Evolutionary conservation across 345 rosid genomes (phyloP), one percentile per base, ranked within the genome.

Genomic region (Brassica carinata): DNA sequence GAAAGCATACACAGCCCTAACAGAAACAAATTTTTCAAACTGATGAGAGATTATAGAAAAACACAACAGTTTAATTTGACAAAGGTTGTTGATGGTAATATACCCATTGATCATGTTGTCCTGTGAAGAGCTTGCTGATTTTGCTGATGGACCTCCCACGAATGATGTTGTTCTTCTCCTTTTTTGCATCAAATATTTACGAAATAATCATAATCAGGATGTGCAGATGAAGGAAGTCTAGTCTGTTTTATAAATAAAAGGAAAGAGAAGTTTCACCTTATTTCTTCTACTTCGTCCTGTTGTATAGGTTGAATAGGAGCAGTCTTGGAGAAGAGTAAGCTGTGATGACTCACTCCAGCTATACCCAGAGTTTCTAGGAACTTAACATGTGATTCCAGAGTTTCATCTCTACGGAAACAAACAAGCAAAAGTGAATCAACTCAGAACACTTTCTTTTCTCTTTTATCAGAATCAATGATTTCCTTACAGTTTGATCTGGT

Each of bases 301-400:
- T 83, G 87, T 64, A 78, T 88, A 38, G 83, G 88, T 81, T 87
- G 90, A 33, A 86, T 85, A 18, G 92, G 94, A 77, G 91, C 90
- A 19, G 92, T 83, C 85, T 93, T 96, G 30, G 99, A 96, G 89
- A 91, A 93, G 65, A 96, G 92, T 73, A 96, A 82, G 79, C 96
- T 96, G 82, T 96, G 99, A 77, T 96, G 90, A 79, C 99, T 96
- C 58, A 96, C 92, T 76, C 99, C 99, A n/a, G 96, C 97, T 71
- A 96, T 92, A 10, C 98, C 96, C 17, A 85, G 86, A 17, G 92
- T 89, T 83, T 90, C 88, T 36, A 96, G 86, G 76, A 91, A 96
- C 77, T 87, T 85, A 7, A 90, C 79, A 68, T 96, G 97, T 11
- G 77, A 77, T 76, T 86, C 90, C 77, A 96, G 81, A 65, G 65